Evolutionary conservation across 2,329 filamentous ascomycete genomes (phyloP).

Genomic region (Neofusicoccum laricinum): DNA sequence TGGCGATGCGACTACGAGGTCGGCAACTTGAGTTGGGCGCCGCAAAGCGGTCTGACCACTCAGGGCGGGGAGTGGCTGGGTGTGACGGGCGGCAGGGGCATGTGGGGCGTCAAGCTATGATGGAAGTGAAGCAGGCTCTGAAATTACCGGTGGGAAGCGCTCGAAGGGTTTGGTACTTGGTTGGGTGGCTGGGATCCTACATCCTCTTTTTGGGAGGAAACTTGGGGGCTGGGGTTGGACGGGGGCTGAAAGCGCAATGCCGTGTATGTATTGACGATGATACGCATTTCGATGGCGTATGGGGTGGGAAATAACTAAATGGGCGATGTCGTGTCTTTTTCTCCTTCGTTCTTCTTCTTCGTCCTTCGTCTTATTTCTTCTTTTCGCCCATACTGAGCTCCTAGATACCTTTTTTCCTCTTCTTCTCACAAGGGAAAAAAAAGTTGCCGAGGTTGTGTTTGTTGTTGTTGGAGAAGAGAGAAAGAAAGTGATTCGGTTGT

Average conservation of each 20-base stretch:
- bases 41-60: constrained; percentile 62
- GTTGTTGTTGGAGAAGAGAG: background rate
- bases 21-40: constrained; percentile 81
- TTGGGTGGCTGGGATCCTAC: background rate
- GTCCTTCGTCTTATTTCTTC: background rate
- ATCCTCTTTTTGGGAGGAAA: background rate
- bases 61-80: constrained; percentile 82
- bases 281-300: constrained; percentile 18
- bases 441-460: background rate
- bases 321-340: background rate
- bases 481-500: background rate
- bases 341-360: background rate
- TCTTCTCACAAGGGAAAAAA: background rate
- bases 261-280: constrained; percentile 14
- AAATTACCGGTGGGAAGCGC: too few relatives aligned
- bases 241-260: background rate
- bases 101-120: constrained; percentile 69
- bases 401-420: constrained; percentile 11
- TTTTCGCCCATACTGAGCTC: background rate
- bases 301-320: background rate
- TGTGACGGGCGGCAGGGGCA: constrained; percentile 73
- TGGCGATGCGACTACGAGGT: constrained; percentile 89
- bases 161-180: background rate
- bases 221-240: background rate
- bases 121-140: background rate